Base-by-base conservation (phyloP, 2,329 filamentous ascomycete species). In the Pseudogymnoascus sp. region DNA sequence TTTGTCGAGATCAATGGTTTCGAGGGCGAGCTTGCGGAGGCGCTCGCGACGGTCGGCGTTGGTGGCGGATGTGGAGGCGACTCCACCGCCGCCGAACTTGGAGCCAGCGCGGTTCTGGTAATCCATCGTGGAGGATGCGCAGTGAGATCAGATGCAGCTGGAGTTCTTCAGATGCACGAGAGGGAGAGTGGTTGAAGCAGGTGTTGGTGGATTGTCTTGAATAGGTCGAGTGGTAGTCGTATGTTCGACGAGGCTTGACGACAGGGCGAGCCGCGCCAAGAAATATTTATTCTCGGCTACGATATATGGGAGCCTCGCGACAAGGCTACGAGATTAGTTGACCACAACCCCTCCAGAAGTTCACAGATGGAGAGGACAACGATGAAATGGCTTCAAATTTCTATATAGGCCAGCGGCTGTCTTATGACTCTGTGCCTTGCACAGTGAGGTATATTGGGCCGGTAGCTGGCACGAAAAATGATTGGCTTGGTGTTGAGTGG, bases 1-100 rank as follows among this genome's bases (percentile, higher is more conserved):
- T 79, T 97, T 97, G 79, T 97, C 95, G 67, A 97, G 90, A 80
- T 97, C 93, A 82, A 99, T 99, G 63, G 92, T 96, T 79, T 99
- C 95, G 73, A 99, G 90, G 64, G 95, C 95, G 74, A 99, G 92
- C 80, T 97, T 97, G 77, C 93, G 92, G 40, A 99, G 88, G 67
- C 95, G 93, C 78, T 99, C 95, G 75, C 95, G 91, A 65, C 95
- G 91, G 83, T 97, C 95, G 68, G 95, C 93, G 77, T 97, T 97
- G 67, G 92, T 96, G 65, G 92, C 91, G 72, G 89, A 93, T 73
- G 91, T 87, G 5, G 93, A 97, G 76, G 95, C 95, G 71, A 97
- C 93, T 76, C 95, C 95, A 72, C 95, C 95, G 74, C 95, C 95
- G 75, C 95, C 95, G 77, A 97, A 97, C 77, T 97, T 97, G 77